Percentiles rank a stretch among this genome's conserved stretches.
Conservation (phyloP, 2,329 filamentous ascomycete genomes). For the Diplodia scrobiculata region DNA sequence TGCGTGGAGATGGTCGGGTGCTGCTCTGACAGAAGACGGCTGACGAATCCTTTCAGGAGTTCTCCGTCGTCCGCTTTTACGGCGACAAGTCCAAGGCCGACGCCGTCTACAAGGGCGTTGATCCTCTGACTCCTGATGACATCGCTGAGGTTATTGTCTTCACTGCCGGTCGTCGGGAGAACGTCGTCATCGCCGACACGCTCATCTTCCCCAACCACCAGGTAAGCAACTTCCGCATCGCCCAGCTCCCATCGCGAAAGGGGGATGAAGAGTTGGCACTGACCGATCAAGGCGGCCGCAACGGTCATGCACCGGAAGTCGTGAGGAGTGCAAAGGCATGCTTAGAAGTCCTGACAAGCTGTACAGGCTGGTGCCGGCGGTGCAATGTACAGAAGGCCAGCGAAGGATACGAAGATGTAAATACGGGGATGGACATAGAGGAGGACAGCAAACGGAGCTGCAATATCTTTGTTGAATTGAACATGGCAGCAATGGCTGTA, state of each 20-base stretch:
- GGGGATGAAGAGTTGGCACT: constrained; percentile 2
- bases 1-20: constrained; percentile 22
- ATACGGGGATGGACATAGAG: background rate
- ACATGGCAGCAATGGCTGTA: background rate
- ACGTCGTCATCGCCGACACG: constrained; percentile 86
- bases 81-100: constrained; percentile 88
- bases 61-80: constrained; percentile 83
- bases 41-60: constrained; percentile 56
- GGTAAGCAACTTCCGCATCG: constrained; percentile 54
- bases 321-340: background rate
- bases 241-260: constrained; percentile 20
- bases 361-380: constrained; percentile 39
- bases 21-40: background rate
- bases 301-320: constrained; percentile 52
- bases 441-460: background rate
- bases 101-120: constrained; percentile 76
- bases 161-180: constrained; percentile 77
- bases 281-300: constrained; percentile 44
- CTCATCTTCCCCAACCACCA: constrained; percentile 88
- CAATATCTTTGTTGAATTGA: background rate
- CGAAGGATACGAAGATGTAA: constrained; percentile 23
- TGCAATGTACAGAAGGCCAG: constrained; percentile 37
- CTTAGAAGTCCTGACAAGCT: constrained; percentile 9
- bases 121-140: constrained; percentile 84
- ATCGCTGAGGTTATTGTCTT: constrained; percentile 92